Percentiles rank a stretch among this genome's conserved stretches.
phyloP scores from a whole-genome alignment of 2,329 filamentous ascomycete genomes.

The Tolypocladium album region DNA sequence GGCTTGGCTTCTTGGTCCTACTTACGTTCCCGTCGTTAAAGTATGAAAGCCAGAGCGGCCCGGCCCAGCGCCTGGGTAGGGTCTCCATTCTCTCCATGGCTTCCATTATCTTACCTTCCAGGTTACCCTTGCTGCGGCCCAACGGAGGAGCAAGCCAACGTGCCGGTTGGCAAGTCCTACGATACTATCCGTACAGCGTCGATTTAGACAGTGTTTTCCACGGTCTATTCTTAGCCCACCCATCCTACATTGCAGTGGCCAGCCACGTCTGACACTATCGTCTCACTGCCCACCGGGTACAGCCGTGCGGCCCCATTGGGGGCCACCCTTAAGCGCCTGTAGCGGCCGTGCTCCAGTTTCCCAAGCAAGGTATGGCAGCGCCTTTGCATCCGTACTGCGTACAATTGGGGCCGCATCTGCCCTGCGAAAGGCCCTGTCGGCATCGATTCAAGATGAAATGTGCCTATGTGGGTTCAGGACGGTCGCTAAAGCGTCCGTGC shows the following conservation, averaged over 20 bases:
- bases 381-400: not conserved
- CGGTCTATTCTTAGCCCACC: not conserved
- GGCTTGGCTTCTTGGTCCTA: not conserved
- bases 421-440: not conserved
- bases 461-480: not conserved
- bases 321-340: not conserved
- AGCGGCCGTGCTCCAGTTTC: not conserved
- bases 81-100: too few species aligned
- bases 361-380: too few species aligned
- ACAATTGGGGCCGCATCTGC: not conserved
- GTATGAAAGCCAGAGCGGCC: not conserved
- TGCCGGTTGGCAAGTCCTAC: not conserved
- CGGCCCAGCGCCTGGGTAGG: too few species aligned
- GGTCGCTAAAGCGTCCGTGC: not conserved
- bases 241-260: not conserved
- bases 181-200: too few species aligned
- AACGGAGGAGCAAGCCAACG: too few species aligned
- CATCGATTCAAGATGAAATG: not conserved
- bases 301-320: not conserved
- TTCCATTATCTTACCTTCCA: too few species aligned
- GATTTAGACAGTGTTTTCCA: not conserved
- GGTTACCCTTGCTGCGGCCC: too few species aligned
- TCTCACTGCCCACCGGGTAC: not conserved
- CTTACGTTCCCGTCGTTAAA: too few species aligned
- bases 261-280: not conserved